These are phyloP conservation scores for Phytophthora aleatoria DNA, from an alignment of 352 stramenopile species.

Conservation along the genomic window DNA sequence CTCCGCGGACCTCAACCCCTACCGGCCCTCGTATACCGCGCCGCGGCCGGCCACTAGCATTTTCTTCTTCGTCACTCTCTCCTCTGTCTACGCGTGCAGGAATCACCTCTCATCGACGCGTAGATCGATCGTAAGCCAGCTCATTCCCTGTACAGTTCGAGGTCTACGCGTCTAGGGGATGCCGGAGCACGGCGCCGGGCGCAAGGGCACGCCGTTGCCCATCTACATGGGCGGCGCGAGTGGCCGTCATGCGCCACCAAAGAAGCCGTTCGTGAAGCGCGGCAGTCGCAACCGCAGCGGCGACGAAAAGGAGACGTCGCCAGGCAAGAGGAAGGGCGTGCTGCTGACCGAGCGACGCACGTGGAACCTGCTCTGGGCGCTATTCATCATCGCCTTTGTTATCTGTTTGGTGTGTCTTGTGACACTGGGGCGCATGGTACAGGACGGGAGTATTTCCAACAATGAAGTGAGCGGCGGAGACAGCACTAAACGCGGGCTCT, in stretches of 20 bases:
- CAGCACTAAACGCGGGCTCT: constrained; percentile 31
- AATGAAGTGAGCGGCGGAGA: constrained; percentile 42
- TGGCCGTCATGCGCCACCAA: constrained; percentile 32
- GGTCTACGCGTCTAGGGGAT: constrained; percentile 16
- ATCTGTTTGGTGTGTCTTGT: constrained; percentile 60
- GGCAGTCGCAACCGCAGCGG: constrained; percentile 33
- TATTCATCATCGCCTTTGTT: constrained; percentile 52
- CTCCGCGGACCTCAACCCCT: constrained; percentile 3
- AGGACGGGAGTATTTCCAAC: constrained; percentile 49
- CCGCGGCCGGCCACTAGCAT: neutral
- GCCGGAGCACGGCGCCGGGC: constrained; percentile 31
- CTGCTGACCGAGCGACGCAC: constrained; percentile 29
- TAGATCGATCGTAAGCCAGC: constrained; percentile 9
- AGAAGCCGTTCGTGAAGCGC: constrained; percentile 42
- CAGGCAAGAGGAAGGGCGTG: constrained; percentile 14
- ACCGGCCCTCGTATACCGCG: neutral
- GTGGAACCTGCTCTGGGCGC: constrained; percentile 51
- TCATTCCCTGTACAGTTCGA: neutral
- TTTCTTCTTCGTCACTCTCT: neutral
- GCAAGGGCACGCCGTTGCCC: constrained; percentile 47
- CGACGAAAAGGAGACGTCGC: constrained; percentile 18
- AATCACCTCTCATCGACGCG: neutral
- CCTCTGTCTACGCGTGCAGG: constrained; percentile 5
- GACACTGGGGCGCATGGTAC: constrained; percentile 52
- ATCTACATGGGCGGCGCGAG: constrained; percentile 36